A percentile compares a stretch with the other conserved stretches of the same genome.
Evolutionary conservation across 208 protist species (phyloP).

Genomic region (Kentomonas sorsogonicus): DNA sequence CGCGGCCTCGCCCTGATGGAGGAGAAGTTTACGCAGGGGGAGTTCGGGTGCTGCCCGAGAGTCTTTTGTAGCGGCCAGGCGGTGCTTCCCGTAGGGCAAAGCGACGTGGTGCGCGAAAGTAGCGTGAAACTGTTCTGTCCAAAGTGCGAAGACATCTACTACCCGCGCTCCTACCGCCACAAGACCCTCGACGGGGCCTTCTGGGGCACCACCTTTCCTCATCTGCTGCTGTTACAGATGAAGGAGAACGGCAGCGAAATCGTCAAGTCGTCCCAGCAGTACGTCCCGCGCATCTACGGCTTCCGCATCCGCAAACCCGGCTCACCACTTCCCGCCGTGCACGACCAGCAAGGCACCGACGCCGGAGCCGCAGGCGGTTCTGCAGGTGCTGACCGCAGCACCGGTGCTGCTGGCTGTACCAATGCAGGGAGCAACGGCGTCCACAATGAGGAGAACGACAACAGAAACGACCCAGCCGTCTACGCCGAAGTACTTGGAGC

Average conservation of each 20-base stretch:
- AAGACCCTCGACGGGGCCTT: constrained; percentile 95
- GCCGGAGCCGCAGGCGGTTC: too few relatives aligned
- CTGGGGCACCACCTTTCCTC: constrained; percentile 97
- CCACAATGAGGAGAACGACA: too few relatives aligned
- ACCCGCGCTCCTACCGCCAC: constrained; percentile 91
- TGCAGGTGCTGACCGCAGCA: too few relatives aligned
- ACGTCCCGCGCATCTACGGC: constrained; percentile 96
- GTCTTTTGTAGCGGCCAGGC: constrained; percentile 95
- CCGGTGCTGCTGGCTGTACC: not conserved
- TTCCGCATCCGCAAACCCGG: constrained; percentile 90
- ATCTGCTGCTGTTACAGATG: constrained; percentile 89
- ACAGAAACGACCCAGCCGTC: too few relatives aligned
- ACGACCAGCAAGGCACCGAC: too few relatives aligned
- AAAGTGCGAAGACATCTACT: constrained; percentile 96
- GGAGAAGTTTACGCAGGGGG: constrained; percentile 93
- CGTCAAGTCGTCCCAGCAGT: constrained; percentile 61
- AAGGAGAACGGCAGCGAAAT: constrained; percentile 45
- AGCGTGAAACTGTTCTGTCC: constrained; percentile 97
- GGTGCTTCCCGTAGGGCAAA: constrained; percentile 94
- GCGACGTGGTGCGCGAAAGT: constrained; percentile 90
- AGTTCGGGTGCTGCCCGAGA: constrained; percentile 96
- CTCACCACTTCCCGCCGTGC: constrained; percentile 4
- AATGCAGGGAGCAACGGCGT: too few relatives aligned
- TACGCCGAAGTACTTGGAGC: too few relatives aligned
- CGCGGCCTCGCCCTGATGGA: constrained; percentile 96